Percentiles rank a stretch among this genome's conserved stretches.
Evolutionary conservation across 208 protist genomes (phyloP).

Genomic region (Entamoeba dispar): DNA sequence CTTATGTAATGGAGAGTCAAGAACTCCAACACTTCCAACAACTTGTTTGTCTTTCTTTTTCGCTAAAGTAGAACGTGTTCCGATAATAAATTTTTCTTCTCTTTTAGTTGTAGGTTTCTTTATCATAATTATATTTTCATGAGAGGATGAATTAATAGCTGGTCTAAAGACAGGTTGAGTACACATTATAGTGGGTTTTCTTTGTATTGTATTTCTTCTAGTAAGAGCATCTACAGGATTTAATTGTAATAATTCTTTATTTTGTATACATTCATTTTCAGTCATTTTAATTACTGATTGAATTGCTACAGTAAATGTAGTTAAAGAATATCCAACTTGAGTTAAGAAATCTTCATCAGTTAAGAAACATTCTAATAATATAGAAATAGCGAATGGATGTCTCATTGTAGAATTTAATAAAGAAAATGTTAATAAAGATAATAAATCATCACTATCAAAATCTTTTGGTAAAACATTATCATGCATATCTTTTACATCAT

Average conservation of each 20-base stretch:
- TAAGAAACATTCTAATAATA: not conserved
- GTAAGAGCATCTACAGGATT: not conserved
- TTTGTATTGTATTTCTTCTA: not conserved
- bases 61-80: too few species aligned
- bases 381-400: not conserved
- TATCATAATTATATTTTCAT: too few species aligned
- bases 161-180: too few species aligned
- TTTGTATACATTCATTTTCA: not conserved
- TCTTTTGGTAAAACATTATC: not conserved
- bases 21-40: too few species aligned
- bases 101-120: too few species aligned
- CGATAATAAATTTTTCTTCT: too few species aligned
- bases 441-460: not conserved
- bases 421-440: not conserved
- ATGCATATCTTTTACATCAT: not conserved
- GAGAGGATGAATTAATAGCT: too few species aligned
- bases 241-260: not conserved
- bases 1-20: too few species aligned
- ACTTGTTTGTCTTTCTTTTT: too few species aligned
- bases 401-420: not conserved
- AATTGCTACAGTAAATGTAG: not conserved
- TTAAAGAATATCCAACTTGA: not conserved
- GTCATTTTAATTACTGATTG: not conserved
- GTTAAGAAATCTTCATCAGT: not conserved
- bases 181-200: not conserved